These are phyloP conservation scores for Solanum piurae DNA, from an alignment of 257 asterid species.

Conservation along the genomic window DNA sequence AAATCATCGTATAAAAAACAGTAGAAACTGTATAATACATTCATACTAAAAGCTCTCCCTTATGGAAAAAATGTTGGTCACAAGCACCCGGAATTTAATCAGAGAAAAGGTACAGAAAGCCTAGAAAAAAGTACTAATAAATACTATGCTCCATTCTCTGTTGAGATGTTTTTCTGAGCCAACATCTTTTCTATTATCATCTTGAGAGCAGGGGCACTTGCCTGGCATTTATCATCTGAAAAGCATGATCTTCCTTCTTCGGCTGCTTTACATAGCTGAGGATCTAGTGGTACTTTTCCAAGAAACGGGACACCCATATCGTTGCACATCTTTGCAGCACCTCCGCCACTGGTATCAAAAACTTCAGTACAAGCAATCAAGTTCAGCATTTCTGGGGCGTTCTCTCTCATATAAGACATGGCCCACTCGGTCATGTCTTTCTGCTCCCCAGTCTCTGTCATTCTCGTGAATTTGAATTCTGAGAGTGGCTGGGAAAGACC, in stretches of 20 bases:
- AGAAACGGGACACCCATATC: constrained; percentile 82
- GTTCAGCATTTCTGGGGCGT: constrained; percentile 50
- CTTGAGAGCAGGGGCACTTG: constrained; percentile 59
- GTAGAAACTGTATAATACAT: neutral
- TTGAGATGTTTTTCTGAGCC: constrained; percentile 25
- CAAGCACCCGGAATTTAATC: neutral
- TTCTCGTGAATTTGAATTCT: constrained; percentile 40
- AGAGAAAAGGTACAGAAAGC: neutral
- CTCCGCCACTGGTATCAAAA: constrained; percentile 76
- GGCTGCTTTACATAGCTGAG: constrained; percentile 81
- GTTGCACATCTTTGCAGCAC: constrained; percentile 77
- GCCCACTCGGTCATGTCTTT: constrained; percentile 55
- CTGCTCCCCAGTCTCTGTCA: constrained; percentile 37
- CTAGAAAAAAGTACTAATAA: neutral
- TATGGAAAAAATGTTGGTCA: neutral
- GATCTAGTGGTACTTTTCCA: constrained; percentile 84
- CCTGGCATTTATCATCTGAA: constrained; percentile 37
- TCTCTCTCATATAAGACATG: constrained; percentile 43
- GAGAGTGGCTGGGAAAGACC: constrained; percentile 60
- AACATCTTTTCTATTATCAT: constrained; percentile 46
- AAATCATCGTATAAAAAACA: neutral
- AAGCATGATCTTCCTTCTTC: constrained; percentile 94
- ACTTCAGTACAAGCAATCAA: constrained; percentile 59
- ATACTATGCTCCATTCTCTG: constrained; percentile 19
- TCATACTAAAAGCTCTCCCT: neutral